Conservation (phyloP, 2,329 filamentous ascomycete genomes). For the Teratosphaeria gauchensis region DNA sequence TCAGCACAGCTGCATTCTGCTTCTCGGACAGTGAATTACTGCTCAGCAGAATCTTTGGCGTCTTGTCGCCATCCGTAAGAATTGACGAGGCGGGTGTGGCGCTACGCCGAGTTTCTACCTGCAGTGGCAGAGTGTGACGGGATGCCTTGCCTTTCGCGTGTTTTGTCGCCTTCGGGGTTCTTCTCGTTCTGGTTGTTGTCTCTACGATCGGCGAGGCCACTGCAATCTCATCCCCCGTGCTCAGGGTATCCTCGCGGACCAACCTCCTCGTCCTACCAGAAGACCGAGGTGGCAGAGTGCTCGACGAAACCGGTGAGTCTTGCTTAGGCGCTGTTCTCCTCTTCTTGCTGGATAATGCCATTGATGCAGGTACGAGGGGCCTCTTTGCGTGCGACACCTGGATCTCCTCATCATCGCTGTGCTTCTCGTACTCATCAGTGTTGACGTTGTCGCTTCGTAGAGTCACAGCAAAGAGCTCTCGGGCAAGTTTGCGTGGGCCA, state of each 20-base stretch:
- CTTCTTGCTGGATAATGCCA: no score
- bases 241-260: neutral
- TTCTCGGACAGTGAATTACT: constrained; percentile 7
- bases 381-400: neutral
- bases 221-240: neutral
- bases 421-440: neutral
- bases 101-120: neutral
- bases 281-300: neutral
- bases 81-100: neutral
- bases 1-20: constrained; percentile 12
- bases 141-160: neutral
- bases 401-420: neutral
- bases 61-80: constrained; percentile 1
- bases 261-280: neutral
- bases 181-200: neutral
- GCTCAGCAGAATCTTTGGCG: constrained; percentile 16
- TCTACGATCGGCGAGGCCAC: neutral
- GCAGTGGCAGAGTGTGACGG: neutral
- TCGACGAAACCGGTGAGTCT: no score
- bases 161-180: neutral
- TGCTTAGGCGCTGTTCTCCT: no score
- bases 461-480: neutral
- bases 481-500: neutral
- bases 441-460: neutral
- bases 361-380: neutral